phyloP scores from a whole-genome alignment of 805 yeast genomes.

The Kluyveromyces starmeri region DNA sequence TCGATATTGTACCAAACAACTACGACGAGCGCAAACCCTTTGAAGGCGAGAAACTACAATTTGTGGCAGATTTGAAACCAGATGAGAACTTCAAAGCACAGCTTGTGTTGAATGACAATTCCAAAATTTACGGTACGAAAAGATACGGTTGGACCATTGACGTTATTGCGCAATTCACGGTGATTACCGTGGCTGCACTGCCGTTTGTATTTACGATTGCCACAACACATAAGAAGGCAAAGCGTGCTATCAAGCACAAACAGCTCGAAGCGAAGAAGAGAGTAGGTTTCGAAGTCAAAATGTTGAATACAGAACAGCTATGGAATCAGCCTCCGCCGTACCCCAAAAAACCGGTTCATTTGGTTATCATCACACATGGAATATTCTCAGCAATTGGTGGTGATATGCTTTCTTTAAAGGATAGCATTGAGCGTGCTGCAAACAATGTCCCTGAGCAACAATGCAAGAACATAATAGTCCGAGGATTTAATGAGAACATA shows the following conservation, averaged over 20 bases:
- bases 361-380: conserved; percentile 86
- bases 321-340: conserved; percentile 64
- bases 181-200: conserved; percentile 59
- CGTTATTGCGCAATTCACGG: conserved; percentile 69
- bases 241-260: conserved; percentile 12
- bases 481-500: conserved; percentile 77
- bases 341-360: conserved; percentile 55
- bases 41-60: conserved; percentile 34
- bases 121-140: conserved; percentile 16
- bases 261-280: conserved; percentile 3
- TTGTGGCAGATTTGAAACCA: conserved; percentile 54
- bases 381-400: conserved; percentile 83
- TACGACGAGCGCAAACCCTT: conserved; percentile 43
- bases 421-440: conserved; percentile 48
- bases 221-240: conserved; percentile 26
- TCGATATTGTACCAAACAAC: conserved; percentile 64
- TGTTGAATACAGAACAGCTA: conserved; percentile 52
- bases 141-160: conserved; percentile 71
- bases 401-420: conserved; percentile 83
- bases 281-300: conserved; percentile 21
- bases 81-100: conserved; percentile 57
- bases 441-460: conserved; percentile 12
- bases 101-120: conserved; percentile 40
- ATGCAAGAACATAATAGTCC: conserved; percentile 53
- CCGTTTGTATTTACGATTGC: conserved; percentile 57